These are phyloP conservation scores for Aureobasidium sp. DNA, from an alignment of 2,329 filamentous ascomycete species.

Conservation along the genomic window DNA sequence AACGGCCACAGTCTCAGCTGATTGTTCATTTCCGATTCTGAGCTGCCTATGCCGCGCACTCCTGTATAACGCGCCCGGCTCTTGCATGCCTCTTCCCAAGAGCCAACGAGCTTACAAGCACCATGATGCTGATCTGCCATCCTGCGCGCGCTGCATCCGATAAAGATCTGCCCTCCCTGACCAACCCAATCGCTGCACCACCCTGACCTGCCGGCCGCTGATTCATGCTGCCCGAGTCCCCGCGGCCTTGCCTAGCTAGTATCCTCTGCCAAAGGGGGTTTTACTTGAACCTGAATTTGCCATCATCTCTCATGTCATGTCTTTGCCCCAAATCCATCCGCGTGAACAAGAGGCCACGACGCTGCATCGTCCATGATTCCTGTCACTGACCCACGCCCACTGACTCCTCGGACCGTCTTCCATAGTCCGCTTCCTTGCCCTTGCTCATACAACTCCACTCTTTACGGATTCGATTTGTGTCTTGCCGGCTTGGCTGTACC, in stretches of 20 bases:
- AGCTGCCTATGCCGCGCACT: not conserved
- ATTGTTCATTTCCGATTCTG: not conserved
- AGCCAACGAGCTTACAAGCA: not conserved
- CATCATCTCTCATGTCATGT: not conserved
- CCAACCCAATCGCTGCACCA: not conserved
- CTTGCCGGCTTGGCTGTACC: slow-evolving; percentile 7
- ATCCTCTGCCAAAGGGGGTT: not conserved
- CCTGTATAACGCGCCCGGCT: not conserved
- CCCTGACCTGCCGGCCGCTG: not conserved
- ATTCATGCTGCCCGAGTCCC: slow-evolving; percentile 6
- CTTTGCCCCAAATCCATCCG: not conserved
- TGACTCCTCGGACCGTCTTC: slow-evolving; percentile 3
- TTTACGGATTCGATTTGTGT: not conserved
- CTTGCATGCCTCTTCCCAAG: not conserved
- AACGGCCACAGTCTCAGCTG: slow-evolving; percentile 1
- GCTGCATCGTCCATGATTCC: not conserved
- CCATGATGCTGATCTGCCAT: not conserved
- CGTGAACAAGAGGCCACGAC: slow-evolving; percentile 4
- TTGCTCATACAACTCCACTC: slow-evolving; percentile 2
- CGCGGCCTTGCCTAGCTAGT: not conserved
- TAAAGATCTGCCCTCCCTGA: slow-evolving; percentile 1
- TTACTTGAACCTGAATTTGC: not conserved
- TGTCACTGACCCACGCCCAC: not conserved
- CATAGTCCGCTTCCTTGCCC: not conserved
- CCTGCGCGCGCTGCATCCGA: not conserved